Base-by-base conservation (phyloP, 441 rosid genomes). In the Pelargonium fulgidum region DNA sequence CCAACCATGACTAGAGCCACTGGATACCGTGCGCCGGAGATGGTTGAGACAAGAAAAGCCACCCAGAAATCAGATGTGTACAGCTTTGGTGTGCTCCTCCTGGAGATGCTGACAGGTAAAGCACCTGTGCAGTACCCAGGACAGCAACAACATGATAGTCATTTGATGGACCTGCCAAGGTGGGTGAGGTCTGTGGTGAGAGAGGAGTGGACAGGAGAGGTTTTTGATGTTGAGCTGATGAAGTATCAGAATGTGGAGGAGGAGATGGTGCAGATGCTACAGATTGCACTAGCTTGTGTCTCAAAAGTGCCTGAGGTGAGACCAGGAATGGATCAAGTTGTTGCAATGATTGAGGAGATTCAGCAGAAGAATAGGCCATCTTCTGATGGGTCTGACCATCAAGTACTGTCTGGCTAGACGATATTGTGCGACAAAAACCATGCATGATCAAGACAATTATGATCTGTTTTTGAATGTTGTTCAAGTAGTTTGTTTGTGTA, bases 141-240 rank as follows among this genome's bases (percentile, higher is more conserved):
- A 26, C 85, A 76, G 41, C 41, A 14, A 48, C 14, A 14, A 5
- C 54, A 48, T 13, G 54, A 48, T 0, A 85, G 82, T 17, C 88
- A 84, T 12, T 80, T 83, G 5, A 65, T 82, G 20, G 92, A 85
- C 73, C 87, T 87, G 9, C 92, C 89, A 4, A 82, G 89, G 61
- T 87, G 89, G 89, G 92, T 87, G 36, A 83, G 85, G 61, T 87
- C 92, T 7, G 88, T 87, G 0, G 89, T 87, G 12, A 73, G 88
- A 39, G 92, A 87, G 64, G 92, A 87, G 48, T 87, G 89, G 92
- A 85, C 92, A 0, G 92, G 88, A 0, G 89, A 87, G 73, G 92
- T 87, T 13, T 87, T 87, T 45, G 88, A 87, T 67, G 87, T 84
- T 0, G 92, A 85, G 83, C 85, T 87, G 9, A 59, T 87, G 77